Base-by-base conservation (phyloP, 2,329 filamentous ascomycete genomes). In the Plectosphaerella sp. region DNA sequence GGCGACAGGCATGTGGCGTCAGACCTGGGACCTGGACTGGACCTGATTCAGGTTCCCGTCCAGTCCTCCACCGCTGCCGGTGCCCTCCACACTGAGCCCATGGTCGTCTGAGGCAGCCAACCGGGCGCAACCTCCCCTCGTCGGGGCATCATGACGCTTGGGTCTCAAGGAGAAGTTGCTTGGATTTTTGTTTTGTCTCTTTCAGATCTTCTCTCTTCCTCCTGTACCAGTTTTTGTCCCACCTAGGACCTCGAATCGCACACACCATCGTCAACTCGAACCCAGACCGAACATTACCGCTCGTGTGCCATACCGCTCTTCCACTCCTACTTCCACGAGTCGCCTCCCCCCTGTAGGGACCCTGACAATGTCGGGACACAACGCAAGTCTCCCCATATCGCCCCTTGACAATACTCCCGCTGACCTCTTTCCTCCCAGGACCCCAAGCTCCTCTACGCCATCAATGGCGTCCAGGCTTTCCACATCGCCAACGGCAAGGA, bases 401-500 rank as follows among this genome's bases (percentile, higher is more conserved):
- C 16, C 11, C 3, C 16, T 20, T 39, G 3, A 12, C n/a, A 18
- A 20, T 20, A n/a, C 16, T 8, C 9, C 22, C 15, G 46, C 53
- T 57, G 47, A 57, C 51, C 12, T 12, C 11, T 33, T 42, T 18
- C 15, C 14, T 5, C 15, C 28, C 57, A 80, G 77, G 83, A 87
- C 58, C 83, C 83, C 41, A 87, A 84, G 70, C 74, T 87, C 54
- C 71, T 87, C 55, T 87, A 87, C 67, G 82, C 83, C 62, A 80
- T 97, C 67, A 84, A 87, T 59, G 91, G 91, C 74, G 93, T 99
- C 64, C 87, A 86, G 58, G 94, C 93, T 58, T 96, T 91, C 73
- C 91, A 97, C 67, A 84, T 97, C 55, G 84, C 91, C 68, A 83
- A 96, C 80, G 93, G 94, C 69, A 82, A 87, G 60, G 92, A 97